These are phyloP conservation scores for Umbelopsis vinacea DNA, from an alignment of 192 early-diverging fungal genomes.

Conservation along the genomic window DNA sequence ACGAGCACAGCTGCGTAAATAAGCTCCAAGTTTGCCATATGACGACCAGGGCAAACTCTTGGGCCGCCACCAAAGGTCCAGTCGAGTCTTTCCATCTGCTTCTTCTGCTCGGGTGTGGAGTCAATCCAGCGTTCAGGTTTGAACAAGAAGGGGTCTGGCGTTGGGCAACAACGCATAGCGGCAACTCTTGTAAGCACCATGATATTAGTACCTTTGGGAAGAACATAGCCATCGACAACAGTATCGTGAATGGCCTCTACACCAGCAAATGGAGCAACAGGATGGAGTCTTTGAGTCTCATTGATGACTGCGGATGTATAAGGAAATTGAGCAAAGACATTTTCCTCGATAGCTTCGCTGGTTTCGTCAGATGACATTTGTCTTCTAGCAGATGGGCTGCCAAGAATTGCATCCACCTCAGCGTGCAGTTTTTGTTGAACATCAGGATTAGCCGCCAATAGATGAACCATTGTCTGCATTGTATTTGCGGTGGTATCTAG, in stretches of 20 bases:
- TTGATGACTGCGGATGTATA: conserved; percentile 10
- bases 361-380: neutral
- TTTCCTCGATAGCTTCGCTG: neutral
- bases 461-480: neutral
- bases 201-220: conserved; percentile 4
- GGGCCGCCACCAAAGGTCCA: conserved; percentile 15
- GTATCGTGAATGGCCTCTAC: conserved; percentile 4
- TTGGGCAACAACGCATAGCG: conserved; percentile 9
- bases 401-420: conserved; percentile 18
- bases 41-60: conserved; percentile 21
- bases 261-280: conserved; percentile 7
- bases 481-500: conserved; percentile 28
- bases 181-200: conserved; percentile 1
- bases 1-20: neutral
- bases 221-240: neutral
- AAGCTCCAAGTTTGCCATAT: conserved; percentile 24
- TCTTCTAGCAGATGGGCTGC: neutral
- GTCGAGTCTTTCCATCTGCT: neutral
- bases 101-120: neutral
- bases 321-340: conserved; percentile 1
- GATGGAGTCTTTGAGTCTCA: conserved; percentile 5
- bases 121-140: conserved; percentile 27
- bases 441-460: neutral
- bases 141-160: conserved; percentile 17
- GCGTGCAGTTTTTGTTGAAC: conserved; percentile 10